Base-by-base conservation (phyloP, 495 filamentous ascomycete genomes). In the Parathielavia hyrcaniae region DNA sequence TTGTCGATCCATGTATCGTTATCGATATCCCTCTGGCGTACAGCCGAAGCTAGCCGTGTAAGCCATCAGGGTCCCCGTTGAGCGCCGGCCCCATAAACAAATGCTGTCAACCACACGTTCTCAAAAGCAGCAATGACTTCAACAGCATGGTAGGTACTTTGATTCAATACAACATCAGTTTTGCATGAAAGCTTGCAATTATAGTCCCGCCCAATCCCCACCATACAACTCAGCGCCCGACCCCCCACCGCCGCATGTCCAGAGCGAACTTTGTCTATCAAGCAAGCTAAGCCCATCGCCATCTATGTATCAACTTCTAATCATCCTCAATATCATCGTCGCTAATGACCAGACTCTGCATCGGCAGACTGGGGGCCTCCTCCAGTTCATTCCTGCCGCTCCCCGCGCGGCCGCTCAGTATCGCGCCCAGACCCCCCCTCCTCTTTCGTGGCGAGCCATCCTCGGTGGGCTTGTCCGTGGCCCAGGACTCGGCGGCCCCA, bases 311-410 rank as follows among this genome's bases (percentile, higher is more conserved):
- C 48, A 1, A 3, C 44, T 4, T 59, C 72, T 64, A 81, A 67
- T 86, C 83, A 73, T 97, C 92, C 71, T 91, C 90, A 71, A 98
- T 97, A 78, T 98, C 93, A 77, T 98, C 93, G 68, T 97, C 92
- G 65, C 86, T 90, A 44, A 97, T 74, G 53, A 91, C 81, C 57
- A 95, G 68, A 51, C 83, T 85, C 69, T 85, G 81, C 45, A 81
- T 76, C 54, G 75, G 73, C 44, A 76, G 72, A 19, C 77, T 71
- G 5, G 71, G 26, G 36, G 58, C 55, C 53, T 59, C 59, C 43
- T 61, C 55, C 20, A 61, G 41, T 14, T n/a, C 61, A 41, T 43
- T 68, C 61, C 23, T 59, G 20, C 46, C 44, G n/a, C 20, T 32
- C 0, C 35, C 38, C n/a, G 17, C 20, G 13, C 43, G 12, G 8